Conservation (phyloP, 352 stramenopile species). For the Globisporangium irregulare region DNA sequence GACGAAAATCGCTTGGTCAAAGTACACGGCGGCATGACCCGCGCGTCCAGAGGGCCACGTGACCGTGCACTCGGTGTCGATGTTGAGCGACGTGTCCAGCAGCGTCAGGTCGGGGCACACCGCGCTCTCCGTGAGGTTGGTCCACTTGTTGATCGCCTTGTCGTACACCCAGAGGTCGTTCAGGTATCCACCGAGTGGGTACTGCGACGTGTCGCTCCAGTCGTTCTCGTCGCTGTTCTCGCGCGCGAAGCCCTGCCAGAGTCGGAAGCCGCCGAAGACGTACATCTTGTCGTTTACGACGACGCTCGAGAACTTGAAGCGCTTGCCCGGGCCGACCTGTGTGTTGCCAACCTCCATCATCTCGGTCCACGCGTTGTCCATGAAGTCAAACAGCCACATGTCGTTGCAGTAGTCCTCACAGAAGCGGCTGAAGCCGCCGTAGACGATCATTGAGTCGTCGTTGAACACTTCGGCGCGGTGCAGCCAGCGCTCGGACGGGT, state of each 20-base stretch:
- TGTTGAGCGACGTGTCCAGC: slow-evolving; percentile 57
- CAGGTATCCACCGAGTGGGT: slow-evolving; percentile 91
- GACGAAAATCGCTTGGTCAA: slow-evolving; percentile 78
- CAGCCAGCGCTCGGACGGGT: slow-evolving; percentile 86
- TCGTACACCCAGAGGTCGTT: slow-evolving; percentile 93
- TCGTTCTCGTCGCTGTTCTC: slow-evolving; percentile 89
- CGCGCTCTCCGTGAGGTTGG: slow-evolving; percentile 65
- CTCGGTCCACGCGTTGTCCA: slow-evolving; percentile 87
- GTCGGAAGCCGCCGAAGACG: slow-evolving; percentile 90
- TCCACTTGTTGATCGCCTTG: slow-evolving; percentile 61
- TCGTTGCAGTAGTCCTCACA: slow-evolving; percentile 97
- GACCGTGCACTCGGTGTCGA: slow-evolving; percentile 75
- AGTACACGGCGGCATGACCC: slow-evolving; percentile 79
- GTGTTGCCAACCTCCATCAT: slow-evolving; percentile 73
- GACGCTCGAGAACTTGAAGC: slow-evolving; percentile 92
- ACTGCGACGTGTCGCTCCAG: slow-evolving; percentile 72
- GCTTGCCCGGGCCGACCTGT: slow-evolving; percentile 70
- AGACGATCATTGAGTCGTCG: slow-evolving; percentile 91
- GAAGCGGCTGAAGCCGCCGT: slow-evolving; percentile 90
- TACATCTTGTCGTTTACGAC: slow-evolving; percentile 55
- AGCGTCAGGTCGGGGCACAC: slow-evolving; percentile 55
- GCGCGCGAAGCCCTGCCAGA: slow-evolving; percentile 94
- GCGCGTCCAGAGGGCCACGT: slow-evolving; percentile 87
- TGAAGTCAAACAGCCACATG: slow-evolving; percentile 94
- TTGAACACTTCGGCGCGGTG: slow-evolving; percentile 88